phyloP scores from a whole-genome alignment of 176 grass and related monocot species.

The Ananas comosus region DNA sequence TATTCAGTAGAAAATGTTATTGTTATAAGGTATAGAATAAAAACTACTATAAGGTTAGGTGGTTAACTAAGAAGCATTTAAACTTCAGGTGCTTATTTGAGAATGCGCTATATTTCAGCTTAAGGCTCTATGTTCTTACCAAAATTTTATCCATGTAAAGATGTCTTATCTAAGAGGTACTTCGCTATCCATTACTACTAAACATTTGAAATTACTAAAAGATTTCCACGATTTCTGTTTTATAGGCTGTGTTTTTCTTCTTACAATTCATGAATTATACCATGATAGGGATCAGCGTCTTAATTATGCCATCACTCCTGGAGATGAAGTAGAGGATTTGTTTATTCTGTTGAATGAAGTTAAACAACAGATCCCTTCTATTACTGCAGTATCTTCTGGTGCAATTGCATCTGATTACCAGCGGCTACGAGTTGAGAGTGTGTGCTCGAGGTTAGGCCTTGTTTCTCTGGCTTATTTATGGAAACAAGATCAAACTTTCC shows the following conservation, averaged over 20 bases:
- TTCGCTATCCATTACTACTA: neutral
- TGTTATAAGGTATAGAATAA: too few relatives aligned
- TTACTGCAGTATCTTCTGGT: constrained; percentile 66
- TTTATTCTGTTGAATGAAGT: constrained; percentile 62
- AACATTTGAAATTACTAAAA: too few relatives aligned
- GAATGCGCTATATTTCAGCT: neutral
- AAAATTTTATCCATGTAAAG: neutral
- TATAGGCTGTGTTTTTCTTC: neutral
- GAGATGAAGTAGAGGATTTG: constrained; percentile 92
- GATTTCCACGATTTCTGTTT: too few relatives aligned
- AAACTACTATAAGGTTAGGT: too few relatives aligned
- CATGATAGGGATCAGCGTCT: constrained; percentile 51
- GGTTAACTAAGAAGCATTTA: too few relatives aligned
- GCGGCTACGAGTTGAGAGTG: constrained; percentile 79
- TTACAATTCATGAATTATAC: neutral
- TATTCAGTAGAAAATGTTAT: too few relatives aligned
- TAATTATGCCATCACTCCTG: constrained; percentile 51
- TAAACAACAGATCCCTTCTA: constrained; percentile 55
- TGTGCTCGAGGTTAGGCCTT: constrained; percentile 75
- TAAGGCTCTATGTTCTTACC: neutral
- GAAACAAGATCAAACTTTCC: constrained; percentile 87
- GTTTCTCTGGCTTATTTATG: constrained; percentile 80
- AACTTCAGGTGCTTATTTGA: too few relatives aligned
- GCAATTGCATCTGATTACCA: constrained; percentile 94
- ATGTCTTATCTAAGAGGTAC: neutral